Evolutionary conservation across 371 early-diverging fungal species (phyloP).

Genomic region (Apophysomyces sp.): DNA sequence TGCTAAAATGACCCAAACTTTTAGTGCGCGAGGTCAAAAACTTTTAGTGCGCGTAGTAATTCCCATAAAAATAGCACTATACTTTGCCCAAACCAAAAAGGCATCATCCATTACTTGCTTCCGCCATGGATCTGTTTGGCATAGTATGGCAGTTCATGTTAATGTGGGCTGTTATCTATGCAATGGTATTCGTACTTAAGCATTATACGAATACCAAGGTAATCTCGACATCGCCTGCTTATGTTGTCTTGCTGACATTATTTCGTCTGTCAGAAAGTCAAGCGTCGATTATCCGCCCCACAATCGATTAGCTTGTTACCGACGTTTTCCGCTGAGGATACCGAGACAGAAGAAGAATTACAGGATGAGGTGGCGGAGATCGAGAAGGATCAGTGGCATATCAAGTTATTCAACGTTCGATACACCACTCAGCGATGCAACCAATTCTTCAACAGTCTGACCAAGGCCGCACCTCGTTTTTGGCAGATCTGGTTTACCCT

Average conservation of each 20-base stretch:
- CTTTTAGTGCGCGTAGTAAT: no score
- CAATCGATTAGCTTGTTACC: conserved; percentile 17
- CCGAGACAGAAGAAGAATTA: conserved; percentile 5
- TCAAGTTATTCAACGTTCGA: conserved; percentile 55
- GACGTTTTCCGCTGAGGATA: conserved; percentile 17
- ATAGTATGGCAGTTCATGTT: conserved; percentile 34
- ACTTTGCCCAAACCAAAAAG: no score
- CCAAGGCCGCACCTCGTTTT: conserved; percentile 43
- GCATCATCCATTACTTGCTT: background rate
- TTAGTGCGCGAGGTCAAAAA: no score
- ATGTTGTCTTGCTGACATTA: background rate
- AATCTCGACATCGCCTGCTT: no score
- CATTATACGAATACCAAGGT: conserved; percentile 22
- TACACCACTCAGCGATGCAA: conserved; percentile 61
- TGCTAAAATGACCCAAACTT: no score
- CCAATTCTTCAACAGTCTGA: conserved; percentile 43
- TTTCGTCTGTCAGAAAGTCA: background rate
- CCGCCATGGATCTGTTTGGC: conserved; percentile 33
- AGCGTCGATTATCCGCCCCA: background rate
- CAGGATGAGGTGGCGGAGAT: background rate
- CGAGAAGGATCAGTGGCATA: conserved; percentile 36
- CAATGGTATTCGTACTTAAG: conserved; percentile 26
- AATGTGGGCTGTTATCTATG: conserved; percentile 38
- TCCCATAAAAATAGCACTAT: no score
- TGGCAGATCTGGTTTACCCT: conserved; percentile 65